Evolutionary conservation across 495 filamentous ascomycete species (phyloP).

Genomic region (Polyplosphaeria fusca): DNA sequence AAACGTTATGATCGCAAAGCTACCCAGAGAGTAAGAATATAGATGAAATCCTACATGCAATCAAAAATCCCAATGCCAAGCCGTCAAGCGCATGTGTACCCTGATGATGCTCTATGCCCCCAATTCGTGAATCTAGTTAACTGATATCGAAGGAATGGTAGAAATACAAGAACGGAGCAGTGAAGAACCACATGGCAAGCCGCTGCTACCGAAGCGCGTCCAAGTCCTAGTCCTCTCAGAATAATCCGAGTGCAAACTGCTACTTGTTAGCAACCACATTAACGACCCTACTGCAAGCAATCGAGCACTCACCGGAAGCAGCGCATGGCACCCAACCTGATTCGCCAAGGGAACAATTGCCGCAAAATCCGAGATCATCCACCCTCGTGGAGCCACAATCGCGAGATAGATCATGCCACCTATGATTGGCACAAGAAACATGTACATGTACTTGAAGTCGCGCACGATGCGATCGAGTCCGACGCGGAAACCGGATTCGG

Average conservation of each 20-base stretch:
- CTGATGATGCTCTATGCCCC: neutral
- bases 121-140: neutral
- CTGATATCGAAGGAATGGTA: neutral
- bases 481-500: conserved; percentile 37
- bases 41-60: neutral
- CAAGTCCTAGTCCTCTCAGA: neutral
- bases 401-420: conserved; percentile 43
- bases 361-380: conserved; percentile 41
- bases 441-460: conserved; percentile 43
- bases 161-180: neutral
- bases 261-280: conserved; percentile 1
- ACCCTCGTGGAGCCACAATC: conserved; percentile 37
- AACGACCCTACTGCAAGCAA: neutral
- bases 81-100: neutral
- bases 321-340: conserved; percentile 38
- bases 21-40: neutral
- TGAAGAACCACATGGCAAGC: neutral
- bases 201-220: neutral
- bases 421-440: conserved; percentile 34
- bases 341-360: conserved; percentile 44
- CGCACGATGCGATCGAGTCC: conserved; percentile 38
- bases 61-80: neutral
- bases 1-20: neutral
- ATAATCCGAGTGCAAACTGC: conserved; percentile 27
- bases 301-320: conserved; percentile 27